Percentiles rank a stretch among this genome's conserved stretches.
Conservation (phyloP, 228 moss, liverwort and hornwort species). For the Sphagnum magellanicum region DNA sequence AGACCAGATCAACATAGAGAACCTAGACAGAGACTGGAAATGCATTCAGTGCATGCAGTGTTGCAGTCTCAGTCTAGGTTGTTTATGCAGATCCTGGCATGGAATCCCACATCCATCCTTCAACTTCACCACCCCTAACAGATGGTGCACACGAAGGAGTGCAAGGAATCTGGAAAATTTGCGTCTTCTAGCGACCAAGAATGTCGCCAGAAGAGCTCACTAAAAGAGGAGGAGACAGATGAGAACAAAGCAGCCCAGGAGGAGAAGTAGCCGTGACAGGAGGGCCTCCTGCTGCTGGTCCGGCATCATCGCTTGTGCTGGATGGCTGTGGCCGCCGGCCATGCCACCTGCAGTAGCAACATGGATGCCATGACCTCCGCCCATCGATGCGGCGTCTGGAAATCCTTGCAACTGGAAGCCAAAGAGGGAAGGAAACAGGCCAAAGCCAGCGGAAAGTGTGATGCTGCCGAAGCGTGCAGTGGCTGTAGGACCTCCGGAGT, state of each 20-base stretch:
- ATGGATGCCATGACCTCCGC: constrained; percentile 69
- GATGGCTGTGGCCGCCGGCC: constrained; percentile 68
- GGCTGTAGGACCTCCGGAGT: constrained; percentile 67
- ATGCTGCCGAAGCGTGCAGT: constrained; percentile 94
- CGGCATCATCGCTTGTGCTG: constrained; percentile 63
- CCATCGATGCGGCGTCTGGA: constrained; percentile 67
- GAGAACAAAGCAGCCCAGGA: constrained; percentile 87
- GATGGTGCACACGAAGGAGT: too few relatives aligned
- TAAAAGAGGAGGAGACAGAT: constrained; percentile 90
- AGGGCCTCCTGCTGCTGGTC: constrained; percentile 98
- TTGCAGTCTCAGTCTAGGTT: too few relatives aligned
- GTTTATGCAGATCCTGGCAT: too few relatives aligned
- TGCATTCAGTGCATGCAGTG: too few relatives aligned
- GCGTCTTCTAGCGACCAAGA: background rate
- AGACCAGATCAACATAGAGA: too few relatives aligned
- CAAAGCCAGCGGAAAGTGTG: constrained; percentile 97
- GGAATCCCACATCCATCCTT: too few relatives aligned
- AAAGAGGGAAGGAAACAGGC: constrained; percentile 93
- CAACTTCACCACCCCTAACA: too few relatives aligned
- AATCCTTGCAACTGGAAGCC: constrained; percentile 97
- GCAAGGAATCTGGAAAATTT: too few relatives aligned
- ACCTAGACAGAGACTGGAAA: too few relatives aligned
- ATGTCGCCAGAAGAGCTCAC: background rate
- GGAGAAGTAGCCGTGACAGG: constrained; percentile 76
- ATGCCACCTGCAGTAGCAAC: constrained; percentile 67